Conservation (phyloP, 768 basidiomycete species). For the Psilocybe sp. region DNA sequence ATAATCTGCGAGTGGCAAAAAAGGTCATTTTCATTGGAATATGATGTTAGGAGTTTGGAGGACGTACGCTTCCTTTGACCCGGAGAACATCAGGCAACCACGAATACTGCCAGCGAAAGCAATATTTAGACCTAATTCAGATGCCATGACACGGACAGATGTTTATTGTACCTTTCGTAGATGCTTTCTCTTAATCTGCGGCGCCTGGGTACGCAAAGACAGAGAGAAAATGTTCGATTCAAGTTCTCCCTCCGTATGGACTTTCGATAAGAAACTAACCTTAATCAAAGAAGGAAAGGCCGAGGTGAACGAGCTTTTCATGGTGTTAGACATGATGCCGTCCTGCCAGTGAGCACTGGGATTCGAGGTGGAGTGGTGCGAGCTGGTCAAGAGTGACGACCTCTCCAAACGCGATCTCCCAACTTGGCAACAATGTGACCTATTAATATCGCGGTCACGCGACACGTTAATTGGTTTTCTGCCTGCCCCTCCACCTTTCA, state of each 20-base stretch:
- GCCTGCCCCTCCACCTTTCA: no score
- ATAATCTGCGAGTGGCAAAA: slow-evolving; percentile 52
- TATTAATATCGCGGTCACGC: no score
- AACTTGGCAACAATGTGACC: background rate
- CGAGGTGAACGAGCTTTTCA: slow-evolving; percentile 28
- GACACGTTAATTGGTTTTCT: no score
- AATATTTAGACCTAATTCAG: background rate
- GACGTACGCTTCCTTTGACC: slow-evolving; percentile 74
- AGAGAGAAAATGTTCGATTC: background rate
- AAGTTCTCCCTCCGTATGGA: no score
- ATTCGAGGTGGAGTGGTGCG: background rate
- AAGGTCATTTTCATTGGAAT: background rate
- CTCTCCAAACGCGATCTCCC: background rate
- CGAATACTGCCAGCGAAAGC: slow-evolving; percentile 53
- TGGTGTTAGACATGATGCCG: slow-evolving; percentile 14
- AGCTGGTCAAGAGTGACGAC: background rate
- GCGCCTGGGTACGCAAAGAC: slow-evolving; percentile 19
- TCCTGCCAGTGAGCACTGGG: background rate
- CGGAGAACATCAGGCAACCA: slow-evolving; percentile 90
- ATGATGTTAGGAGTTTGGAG: background rate
- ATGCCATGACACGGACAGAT: background rate
- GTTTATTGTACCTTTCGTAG: slow-evolving; percentile 44
- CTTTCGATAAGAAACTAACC: slow-evolving; percentile 13
- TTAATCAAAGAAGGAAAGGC: slow-evolving; percentile 23
- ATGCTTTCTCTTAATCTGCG: slow-evolving; percentile 47